These are phyloP conservation scores for Phytophthora gonapodyides DNA, from an alignment of 352 stramenopile species.

Conservation along the genomic window DNA sequence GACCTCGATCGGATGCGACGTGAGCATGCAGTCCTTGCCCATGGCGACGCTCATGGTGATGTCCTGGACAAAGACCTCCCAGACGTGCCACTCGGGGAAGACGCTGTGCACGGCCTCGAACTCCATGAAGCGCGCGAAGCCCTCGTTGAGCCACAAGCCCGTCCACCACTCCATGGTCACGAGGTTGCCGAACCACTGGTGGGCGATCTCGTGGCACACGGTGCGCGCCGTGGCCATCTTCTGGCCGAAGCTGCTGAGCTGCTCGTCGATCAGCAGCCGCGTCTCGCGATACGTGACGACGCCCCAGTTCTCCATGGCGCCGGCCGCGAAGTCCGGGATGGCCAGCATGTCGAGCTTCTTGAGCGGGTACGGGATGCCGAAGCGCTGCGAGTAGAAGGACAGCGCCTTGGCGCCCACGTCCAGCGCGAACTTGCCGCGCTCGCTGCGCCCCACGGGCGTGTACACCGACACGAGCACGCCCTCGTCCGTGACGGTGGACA, in stretches of 20 bases:
- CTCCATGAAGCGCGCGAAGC: slow-evolving; percentile 97
- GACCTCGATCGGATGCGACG: slow-evolving; percentile 95
- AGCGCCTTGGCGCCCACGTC: slow-evolving; percentile 64
- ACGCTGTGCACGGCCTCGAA: slow-evolving; percentile 92
- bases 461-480: slow-evolving; percentile 96
- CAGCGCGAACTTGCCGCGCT: slow-evolving; percentile 93
- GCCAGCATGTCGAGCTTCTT: slow-evolving; percentile 98
- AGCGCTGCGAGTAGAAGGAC: slow-evolving; percentile 75
- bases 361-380: slow-evolving; percentile 93
- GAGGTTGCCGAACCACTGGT: slow-evolving; percentile 98
- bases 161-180: slow-evolving; percentile 99
- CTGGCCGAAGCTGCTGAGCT: slow-evolving; percentile 67
- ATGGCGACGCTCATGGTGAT: slow-evolving; percentile 86
- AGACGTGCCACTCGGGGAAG: slow-evolving; percentile 96
- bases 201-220: slow-evolving; percentile 97
- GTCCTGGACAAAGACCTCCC: slow-evolving; percentile 94
- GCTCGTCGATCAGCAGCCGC: slow-evolving; percentile 85
- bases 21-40: slow-evolving; percentile 92
- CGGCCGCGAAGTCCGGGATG: slow-evolving; percentile 96
- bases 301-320: slow-evolving; percentile 97
- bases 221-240: slow-evolving; percentile 91
- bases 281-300: slow-evolving; percentile 98
- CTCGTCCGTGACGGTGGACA: slow-evolving; percentile 89
- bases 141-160: slow-evolving; percentile 98
- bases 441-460: slow-evolving; percentile 92